These are phyloP conservation scores for Hortiboletus campestris DNA, from an alignment of 768 basidiomycete genomes.

Conservation along the genomic window DNA sequence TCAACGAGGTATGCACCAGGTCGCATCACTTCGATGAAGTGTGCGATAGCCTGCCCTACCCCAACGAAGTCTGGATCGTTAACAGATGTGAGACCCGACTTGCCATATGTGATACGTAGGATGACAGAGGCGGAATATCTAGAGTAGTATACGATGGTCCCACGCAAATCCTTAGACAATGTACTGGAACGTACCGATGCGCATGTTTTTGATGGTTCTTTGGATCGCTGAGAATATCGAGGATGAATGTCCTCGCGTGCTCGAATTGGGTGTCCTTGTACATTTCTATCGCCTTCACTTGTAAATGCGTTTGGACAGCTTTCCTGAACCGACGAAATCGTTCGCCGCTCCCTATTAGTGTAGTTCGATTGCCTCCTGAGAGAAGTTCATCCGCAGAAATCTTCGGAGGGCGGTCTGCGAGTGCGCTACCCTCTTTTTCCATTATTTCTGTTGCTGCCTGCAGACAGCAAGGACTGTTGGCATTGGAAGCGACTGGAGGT, in stretches of 20 bases:
- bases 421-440: conserved; percentile 55
- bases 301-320: conserved; percentile 53
- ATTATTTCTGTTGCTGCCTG: conserved; percentile 58
- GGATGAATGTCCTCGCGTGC: conserved; percentile 22
- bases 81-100: conserved; percentile 12
- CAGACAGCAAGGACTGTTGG: not conserved
- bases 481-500: not conserved
- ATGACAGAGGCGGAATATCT: conserved; percentile 31
- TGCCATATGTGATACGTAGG: conserved; percentile 28
- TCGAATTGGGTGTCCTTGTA: conserved; percentile 47
- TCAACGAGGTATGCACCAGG: conserved; percentile 38
- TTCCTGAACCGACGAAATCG: conserved; percentile 54
- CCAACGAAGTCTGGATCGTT: conserved; percentile 26
- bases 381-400: conserved; percentile 56
- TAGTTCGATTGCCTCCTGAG: conserved; percentile 52
- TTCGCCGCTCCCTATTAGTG: conserved; percentile 49
- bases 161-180: not conserved
- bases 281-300: conserved; percentile 43
- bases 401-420: conserved; percentile 49
- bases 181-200: conserved; percentile 43
- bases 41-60: conserved; percentile 15
- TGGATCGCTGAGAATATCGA: conserved; percentile 34
- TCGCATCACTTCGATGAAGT: conserved; percentile 30
- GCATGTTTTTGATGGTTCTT: conserved; percentile 40
- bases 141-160: not conserved